Percentiles rank a stretch among this genome's conserved stretches.
These are phyloP conservation scores for Gastrolobium bilobum DNA, from an alignment of 306 rosid genomes.

Conservation along the genomic window DNA sequence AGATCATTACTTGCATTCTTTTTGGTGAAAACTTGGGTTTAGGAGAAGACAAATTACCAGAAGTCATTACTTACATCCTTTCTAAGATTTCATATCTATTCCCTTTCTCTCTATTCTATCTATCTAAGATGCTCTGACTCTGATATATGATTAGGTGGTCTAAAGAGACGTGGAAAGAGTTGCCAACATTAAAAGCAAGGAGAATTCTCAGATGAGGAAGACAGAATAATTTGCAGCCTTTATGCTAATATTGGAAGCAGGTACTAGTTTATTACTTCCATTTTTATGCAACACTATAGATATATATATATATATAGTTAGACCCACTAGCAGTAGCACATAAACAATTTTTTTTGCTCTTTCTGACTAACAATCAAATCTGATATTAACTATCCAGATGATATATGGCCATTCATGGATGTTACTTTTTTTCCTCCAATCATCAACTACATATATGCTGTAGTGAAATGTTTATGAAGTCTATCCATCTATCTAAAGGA, in stretches of 20 bases:
- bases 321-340: conserved; percentile 13
- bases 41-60: no score
- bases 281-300: conserved; percentile 35
- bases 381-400: conserved; percentile 29
- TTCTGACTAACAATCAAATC: conserved; percentile 24
- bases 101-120: no score
- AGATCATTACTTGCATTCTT: no score
- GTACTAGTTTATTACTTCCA: conserved; percentile 45
- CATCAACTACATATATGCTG: conserved; percentile 15
- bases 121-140: background rate
- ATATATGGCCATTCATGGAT: conserved; percentile 1
- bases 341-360: conserved; percentile 24
- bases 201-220: conserved; percentile 93
- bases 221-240: conserved; percentile 84
- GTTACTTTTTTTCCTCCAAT: background rate
- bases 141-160: conserved; percentile 60
- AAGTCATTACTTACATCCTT: no score
- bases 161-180: conserved; percentile 94
- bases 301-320: conserved; percentile 16
- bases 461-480: conserved; percentile 31
- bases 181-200: conserved; percentile 98
- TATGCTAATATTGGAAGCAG: conserved; percentile 93
- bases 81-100: no score
- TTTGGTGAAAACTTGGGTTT: no score
- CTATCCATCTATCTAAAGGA: conserved; percentile 38